Conservation (phyloP, 352 stramenopile species). For the Albugo candida region DNA sequence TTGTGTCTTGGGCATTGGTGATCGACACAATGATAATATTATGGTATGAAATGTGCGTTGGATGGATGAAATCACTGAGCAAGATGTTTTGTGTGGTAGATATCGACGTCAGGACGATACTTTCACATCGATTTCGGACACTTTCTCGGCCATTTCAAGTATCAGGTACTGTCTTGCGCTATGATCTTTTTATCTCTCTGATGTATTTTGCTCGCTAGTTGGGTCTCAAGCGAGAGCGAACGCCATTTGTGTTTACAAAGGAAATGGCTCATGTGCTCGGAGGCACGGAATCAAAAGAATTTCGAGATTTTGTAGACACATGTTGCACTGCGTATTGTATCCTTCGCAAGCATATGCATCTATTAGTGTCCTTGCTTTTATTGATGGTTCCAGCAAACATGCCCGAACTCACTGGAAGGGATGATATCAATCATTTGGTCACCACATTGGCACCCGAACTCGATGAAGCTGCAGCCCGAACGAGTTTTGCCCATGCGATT, state of each 20-base stretch:
- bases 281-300: constrained; percentile 52
- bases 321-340: constrained; percentile 54
- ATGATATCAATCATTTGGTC: constrained; percentile 78
- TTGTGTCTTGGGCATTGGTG: constrained; percentile 87
- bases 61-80: not conserved
- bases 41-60: constrained; percentile 52
- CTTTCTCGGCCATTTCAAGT: constrained; percentile 78
- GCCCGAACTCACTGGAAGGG: constrained; percentile 52
- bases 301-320: constrained; percentile 46
- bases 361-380: constrained; percentile 62
- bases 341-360: constrained; percentile 71
- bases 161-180: constrained; percentile 21
- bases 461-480: constrained; percentile 32
- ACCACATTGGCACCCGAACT: constrained; percentile 50
- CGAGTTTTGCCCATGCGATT: constrained; percentile 61
- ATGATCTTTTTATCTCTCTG: not conserved
- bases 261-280: constrained; percentile 77
- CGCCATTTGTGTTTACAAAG: constrained; percentile 76
- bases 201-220: constrained; percentile 14
- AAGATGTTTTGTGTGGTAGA: constrained; percentile 14
- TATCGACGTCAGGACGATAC: constrained; percentile 51
- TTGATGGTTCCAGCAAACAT: constrained; percentile 80
- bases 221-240: constrained; percentile 63
- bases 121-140: constrained; percentile 83
- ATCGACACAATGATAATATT: constrained; percentile 92